Percentiles rank a stretch among this genome's conserved stretches.
Evolutionary conservation across 2,329 filamentous ascomycete genomes (phyloP).

Genomic region (Fusarium haematococcum): DNA sequence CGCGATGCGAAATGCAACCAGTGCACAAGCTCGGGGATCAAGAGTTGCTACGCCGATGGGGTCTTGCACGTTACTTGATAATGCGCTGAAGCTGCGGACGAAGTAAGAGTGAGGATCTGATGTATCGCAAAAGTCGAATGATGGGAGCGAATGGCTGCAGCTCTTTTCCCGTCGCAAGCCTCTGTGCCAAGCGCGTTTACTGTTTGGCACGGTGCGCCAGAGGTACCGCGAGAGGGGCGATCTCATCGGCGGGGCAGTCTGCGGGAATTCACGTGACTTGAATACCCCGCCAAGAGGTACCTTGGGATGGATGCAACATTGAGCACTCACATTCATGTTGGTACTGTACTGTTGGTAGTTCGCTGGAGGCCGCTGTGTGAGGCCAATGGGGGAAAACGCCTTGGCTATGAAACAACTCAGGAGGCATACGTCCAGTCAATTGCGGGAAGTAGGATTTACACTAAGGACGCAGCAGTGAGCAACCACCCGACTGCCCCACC

Average conservation of each 20-base stretch:
- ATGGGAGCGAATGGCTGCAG: not conserved
- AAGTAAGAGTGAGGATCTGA: not conserved
- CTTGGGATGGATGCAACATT: not conserved
- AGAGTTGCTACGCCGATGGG: not conserved
- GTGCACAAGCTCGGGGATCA: not conserved
- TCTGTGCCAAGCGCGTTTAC: not conserved
- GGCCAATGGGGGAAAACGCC: not conserved
- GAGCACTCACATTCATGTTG: not conserved
- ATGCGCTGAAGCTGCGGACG: not conserved
- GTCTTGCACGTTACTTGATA: not conserved
- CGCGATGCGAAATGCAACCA: not conserved
- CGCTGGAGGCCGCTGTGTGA: not conserved
- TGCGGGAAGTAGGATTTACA: not conserved
- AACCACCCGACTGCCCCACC: not conserved
- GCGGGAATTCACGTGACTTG: constrained; percentile 2
- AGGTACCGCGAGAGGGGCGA: constrained; percentile 5
- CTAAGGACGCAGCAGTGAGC: not conserved
- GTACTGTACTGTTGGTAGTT: not conserved
- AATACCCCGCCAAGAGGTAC: not conserved
- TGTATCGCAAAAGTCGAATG: not conserved
- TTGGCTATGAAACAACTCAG: not conserved
- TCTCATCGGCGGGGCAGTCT: not conserved
- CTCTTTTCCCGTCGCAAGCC: not conserved
- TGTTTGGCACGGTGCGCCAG: constrained; percentile 1
- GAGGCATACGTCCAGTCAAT: not conserved